Base-by-base conservation (phyloP, 208 protist genomes). In the Acanthamoeba castellanii region DNA sequence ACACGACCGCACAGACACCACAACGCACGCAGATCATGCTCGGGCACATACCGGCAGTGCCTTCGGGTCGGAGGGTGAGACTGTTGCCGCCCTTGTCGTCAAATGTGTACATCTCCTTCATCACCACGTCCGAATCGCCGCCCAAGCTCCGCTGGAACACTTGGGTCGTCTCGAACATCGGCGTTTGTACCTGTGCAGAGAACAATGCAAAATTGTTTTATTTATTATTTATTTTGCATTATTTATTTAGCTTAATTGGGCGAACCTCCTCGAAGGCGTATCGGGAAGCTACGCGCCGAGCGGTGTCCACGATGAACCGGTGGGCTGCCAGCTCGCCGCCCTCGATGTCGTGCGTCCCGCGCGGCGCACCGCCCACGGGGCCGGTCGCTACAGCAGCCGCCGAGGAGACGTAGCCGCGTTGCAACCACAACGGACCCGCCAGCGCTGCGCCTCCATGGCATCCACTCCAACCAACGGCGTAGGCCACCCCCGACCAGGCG, bases 61-160 rank as follows among this genome's bases (percentile, higher is more conserved):
- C 81, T 45, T 97, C 96, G 25, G 96, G 96, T 76, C 96, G 74
- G 25, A 97, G 64, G 55, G 72, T 96, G n/a, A 97, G 95, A 6
- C 30, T 68, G 18, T 88, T 45, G 76, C 94, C 91, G 47, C 66
- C 61, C 27, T 72, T 59, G 81, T 96, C 95, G 14, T 78, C 81
- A 68, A 97, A 94, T 3, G 78, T 88, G 78, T 93, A 97, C 96
- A 97, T 97, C 45, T 97, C 96, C 57, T 97, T 97, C 52, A 72
- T 84, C 0, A 97, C 96, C 1, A 97, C 95, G 91, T 97, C 96
- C 52, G 94, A 95, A 5, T 78, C 47, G 0, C 55, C 64, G 4
- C 96, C 96, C 81, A 97, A 61, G 30, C 81, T 94, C 89, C 96
- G 57, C 45, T 93, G 50, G 84, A 97, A 97, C 55, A 97, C 37